Base-by-base conservation (phyloP, 176 grass and related monocot genomes). In the Raddia distichophylla region DNA sequence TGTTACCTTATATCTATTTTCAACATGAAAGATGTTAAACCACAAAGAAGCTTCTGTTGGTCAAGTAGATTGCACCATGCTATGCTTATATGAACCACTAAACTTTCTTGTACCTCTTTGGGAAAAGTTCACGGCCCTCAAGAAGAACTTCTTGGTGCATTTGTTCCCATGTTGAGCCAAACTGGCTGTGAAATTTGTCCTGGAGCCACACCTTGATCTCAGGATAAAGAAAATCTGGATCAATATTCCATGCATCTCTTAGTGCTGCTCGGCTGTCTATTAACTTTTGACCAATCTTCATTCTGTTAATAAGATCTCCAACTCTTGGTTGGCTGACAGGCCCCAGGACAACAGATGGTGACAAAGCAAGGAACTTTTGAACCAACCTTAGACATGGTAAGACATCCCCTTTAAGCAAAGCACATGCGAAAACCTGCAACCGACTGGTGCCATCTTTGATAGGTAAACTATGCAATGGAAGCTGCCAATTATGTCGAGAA, bases 361-460 rank as follows among this genome's bases (percentile, higher is more conserved):
- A 88, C 55, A 88, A 34, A 27, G 75, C 59, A 34, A 99, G 83
- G 64, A 86, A 87, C 75, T 93, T 90, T 22, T 91, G 87, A 80
- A 70, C 82, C 60, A 75, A 73, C 80, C 73, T 86, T 74, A 99
- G 70, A 75, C 97, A 99, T 80, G 97, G 97, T 65, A 99, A 70
- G 7, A 93, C 93, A 77, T 95, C 74, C 43, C 93, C 96, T 88
- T 99, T 88, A 19, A 99, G 97, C 77, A 93, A 87, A 76, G 93
- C 89, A 45, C 89, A 90, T 67, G 91, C 90, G 80, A 99, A 99
- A 67, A 99, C 80, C 56, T 84, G 88, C 78, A 90, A 11, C 65
- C 91, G 70, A 13, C 80, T 84, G 57, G 70, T 85, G 18, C 6
- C 3, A 50, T 93, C 92, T 87, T 99, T 71, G 48, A 99, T 90